These are phyloP conservation scores for Lichtheimia hyalospora DNA, from an alignment of 371 early-diverging fungal species.

Conservation along the genomic window DNA sequence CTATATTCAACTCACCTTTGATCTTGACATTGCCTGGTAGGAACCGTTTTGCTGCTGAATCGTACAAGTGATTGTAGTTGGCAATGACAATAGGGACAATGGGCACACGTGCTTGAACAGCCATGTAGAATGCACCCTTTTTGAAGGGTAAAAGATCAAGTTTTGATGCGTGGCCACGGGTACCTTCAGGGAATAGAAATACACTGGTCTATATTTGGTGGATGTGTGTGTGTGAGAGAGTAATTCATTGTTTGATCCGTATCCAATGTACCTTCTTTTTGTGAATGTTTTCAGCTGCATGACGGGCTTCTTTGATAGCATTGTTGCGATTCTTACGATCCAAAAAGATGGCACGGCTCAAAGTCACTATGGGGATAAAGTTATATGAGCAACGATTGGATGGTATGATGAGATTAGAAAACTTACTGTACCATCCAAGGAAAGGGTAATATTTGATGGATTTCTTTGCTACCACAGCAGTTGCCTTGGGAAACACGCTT, in stretches of 20 bases:
- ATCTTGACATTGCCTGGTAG: conserved; percentile 69
- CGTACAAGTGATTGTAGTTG: conserved; percentile 77
- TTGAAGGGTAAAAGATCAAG: conserved; percentile 88
- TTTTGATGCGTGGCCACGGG: conserved; percentile 75
- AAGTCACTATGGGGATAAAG: conserved; percentile 11
- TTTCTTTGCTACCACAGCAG: conserved; percentile 82
- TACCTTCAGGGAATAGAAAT: conserved; percentile 94
- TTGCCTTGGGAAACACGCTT: conserved; percentile 68
- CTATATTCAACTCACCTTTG: conserved; percentile 46
- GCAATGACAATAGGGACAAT: conserved; percentile 89
- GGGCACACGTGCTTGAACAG: conserved; percentile 83
- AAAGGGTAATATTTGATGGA: conserved; percentile 78
- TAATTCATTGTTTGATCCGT: background rate
- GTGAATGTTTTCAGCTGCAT: conserved; percentile 76
- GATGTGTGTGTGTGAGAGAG: background rate
- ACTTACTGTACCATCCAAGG: conserved; percentile 85
- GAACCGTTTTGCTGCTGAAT: conserved; percentile 59
- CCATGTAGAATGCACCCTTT: conserved; percentile 91
- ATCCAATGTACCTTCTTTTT: conserved; percentile 37
- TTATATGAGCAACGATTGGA: background rate
- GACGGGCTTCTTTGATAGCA: conserved; percentile 78
- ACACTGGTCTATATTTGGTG: conserved; percentile 60
- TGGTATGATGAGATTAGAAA: background rate
- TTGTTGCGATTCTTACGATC: conserved; percentile 81
- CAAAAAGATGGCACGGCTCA: conserved; percentile 84